Base-by-base conservation (phyloP, 345 rosid species). In the Theobroma cacao region DNA sequence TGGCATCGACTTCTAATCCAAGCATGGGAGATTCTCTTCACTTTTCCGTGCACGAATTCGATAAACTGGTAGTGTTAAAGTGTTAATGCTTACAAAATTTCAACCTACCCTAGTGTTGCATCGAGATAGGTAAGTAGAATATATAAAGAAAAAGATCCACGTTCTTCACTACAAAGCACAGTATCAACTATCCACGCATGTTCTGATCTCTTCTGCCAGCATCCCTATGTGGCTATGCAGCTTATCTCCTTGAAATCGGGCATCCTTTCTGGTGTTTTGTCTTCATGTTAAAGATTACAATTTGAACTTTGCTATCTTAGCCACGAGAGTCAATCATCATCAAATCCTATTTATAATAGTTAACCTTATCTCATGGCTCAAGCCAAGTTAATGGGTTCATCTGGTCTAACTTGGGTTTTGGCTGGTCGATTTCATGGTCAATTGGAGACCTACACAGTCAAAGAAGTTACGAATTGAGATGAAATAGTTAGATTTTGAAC, bases 281-380 rank as follows among this genome's bases (percentile, higher is more conserved):
- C 48, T 10, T 53, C 47, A 52, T 53, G 47, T 55, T 52, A 33
- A n/a, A 34, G 47, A 34, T 52, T 30, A 11, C 33, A 38, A 56
- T 34, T 73, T 56, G 22, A 53, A 73, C 24, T 73, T 73, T 14
- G 7, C 48, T 22, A 15, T 13, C 36, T 40, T 36, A 4, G n/a
- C 33, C 65, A 55, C 24, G 14, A 71, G 14, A 36, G 45, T 72
- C 75, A 72, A 72, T 72, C 20, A 53, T 20, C 64, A 33, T 56
- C 52, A 26, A 22, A n/a, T 34, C 9, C 3, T 20, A 7, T 31
- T 6, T 43, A 22, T 14, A 24, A 71, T n/a, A n/a, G n/a, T 48
- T 20, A 71, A 71, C 43, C 59, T 30, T 30, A 4, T 10, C 47
- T 15, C 33, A n/a, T 14, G 0, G 4, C 52, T 47, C 4, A 13